phyloP scores from a whole-genome alignment of 2,329 filamentous ascomycete species.

The Ophiocordyceps unilateralis region DNA sequence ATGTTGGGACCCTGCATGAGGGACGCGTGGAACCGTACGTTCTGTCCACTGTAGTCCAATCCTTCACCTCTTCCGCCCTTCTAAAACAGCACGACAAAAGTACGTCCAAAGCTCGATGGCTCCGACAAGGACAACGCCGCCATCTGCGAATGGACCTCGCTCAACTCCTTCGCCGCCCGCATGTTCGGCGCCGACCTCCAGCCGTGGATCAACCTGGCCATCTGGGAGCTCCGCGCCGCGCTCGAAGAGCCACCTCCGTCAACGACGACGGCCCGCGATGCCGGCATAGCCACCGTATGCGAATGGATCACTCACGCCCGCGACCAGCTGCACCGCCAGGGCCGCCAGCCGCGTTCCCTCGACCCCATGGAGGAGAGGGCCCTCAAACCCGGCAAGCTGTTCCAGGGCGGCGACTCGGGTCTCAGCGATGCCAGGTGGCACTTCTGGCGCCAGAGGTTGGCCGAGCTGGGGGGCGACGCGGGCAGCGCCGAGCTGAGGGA shows the following conservation, averaged over 20 bases:
- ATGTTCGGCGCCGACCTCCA: conserved; percentile 9
- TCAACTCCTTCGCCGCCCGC: conserved; percentile 17
- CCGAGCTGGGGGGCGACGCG: conserved; percentile 5
- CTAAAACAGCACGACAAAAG: not conserved
- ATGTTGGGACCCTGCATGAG: conserved; percentile 13
- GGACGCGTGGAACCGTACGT: conserved; percentile 14
- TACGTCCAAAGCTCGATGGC: conserved; percentile 9
- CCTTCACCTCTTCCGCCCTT: too few relatives aligned
- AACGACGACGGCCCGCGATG: conserved; percentile 5
- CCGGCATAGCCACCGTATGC: conserved; percentile 7
- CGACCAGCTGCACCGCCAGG: conserved; percentile 7
- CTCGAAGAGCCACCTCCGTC: conserved; percentile 11
- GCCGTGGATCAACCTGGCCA: conserved; percentile 10
- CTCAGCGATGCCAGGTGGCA: conserved; percentile 11
- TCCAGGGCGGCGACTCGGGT: conserved; percentile 7
- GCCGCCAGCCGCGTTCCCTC: conserved; percentile 4
- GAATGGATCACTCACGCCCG: conserved; percentile 16
- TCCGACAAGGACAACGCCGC: conserved; percentile 6
- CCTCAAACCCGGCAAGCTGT: conserved; percentile 7
- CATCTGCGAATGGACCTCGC: conserved; percentile 11
- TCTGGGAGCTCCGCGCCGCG: conserved; percentile 13
- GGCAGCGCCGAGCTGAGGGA: conserved; percentile 7
- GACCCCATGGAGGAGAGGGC: conserved; percentile 6
- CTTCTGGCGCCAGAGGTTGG: conserved; percentile 14
- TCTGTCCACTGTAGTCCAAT: not conserved